Evolutionary conservation across 2,329 filamentous ascomycete species (phyloP).

Genomic region (Xylaria polymorpha): DNA sequence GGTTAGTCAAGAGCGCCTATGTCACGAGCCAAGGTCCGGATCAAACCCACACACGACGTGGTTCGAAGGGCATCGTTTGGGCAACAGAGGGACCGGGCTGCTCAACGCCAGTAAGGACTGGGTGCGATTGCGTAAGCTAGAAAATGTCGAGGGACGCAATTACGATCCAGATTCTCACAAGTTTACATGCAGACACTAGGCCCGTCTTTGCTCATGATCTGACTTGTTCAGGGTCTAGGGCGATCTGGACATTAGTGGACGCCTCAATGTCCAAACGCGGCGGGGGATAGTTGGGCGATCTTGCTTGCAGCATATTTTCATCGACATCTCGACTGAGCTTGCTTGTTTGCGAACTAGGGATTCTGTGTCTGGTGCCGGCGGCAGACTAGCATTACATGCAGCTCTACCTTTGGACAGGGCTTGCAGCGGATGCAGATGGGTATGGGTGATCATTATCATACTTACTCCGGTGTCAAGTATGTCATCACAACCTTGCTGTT

Average conservation of each 20-base stretch:
- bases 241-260: slow-evolving; percentile 17
- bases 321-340: slow-evolving; percentile 2
- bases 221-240: slow-evolving; percentile 7
- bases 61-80: slow-evolving; percentile 58
- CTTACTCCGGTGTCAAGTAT: slow-evolving; percentile 7
- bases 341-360: not conserved
- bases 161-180: not conserved
- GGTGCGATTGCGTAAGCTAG: slow-evolving; percentile 5
- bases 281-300: slow-evolving; percentile 4
- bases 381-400: slow-evolving; percentile 29
- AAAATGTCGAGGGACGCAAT: slow-evolving; percentile 2
- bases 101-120: not conserved
- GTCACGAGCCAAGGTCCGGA: slow-evolving; percentile 21
- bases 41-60: slow-evolving; percentile 50
- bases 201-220: slow-evolving; percentile 14
- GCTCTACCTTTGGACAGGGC: slow-evolving; percentile 16
- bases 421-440: slow-evolving; percentile 17
- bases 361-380: slow-evolving; percentile 22
- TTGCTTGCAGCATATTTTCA: slow-evolving; percentile 5
- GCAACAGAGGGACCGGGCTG: slow-evolving; percentile 29
- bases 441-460: slow-evolving; percentile 10
- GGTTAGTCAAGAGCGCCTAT: not conserved
- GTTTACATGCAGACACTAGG: slow-evolving; percentile 10
- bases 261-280: not conserved
- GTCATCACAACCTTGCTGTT: slow-evolving; percentile 18